These are phyloP conservation scores for Macaranga tanarius DNA, from an alignment of 441 rosid genomes.

Conservation along the genomic window DNA sequence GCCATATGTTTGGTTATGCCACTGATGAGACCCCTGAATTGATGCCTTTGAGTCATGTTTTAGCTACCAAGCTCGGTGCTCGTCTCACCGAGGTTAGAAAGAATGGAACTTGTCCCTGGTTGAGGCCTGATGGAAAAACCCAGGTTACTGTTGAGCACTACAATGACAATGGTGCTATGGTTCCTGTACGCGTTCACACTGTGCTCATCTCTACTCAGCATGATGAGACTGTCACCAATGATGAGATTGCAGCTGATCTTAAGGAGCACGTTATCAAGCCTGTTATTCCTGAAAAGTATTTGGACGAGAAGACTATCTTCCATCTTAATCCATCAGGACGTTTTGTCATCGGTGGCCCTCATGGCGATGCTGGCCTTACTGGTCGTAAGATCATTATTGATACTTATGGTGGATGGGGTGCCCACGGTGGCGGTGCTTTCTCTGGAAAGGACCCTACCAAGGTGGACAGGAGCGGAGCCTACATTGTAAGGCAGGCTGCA, in stretches of 20 bases:
- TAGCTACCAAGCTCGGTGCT: slow-evolving; percentile 61
- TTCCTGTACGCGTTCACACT: slow-evolving; percentile 54
- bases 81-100: slow-evolving; percentile 58
- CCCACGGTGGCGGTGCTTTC: no score
- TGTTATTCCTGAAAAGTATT: slow-evolving; percentile 49
- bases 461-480: no score
- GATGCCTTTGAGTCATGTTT: slow-evolving; percentile 57
- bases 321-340: slow-evolving; percentile 60
- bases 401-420: slow-evolving; percentile 8
- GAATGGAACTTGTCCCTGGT: slow-evolving; percentile 50
- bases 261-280: slow-evolving; percentile 39
- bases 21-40: slow-evolving; percentile 54
- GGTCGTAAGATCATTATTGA: slow-evolving; percentile 60
- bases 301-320: slow-evolving; percentile 60
- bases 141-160: slow-evolving; percentile 62
- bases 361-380: slow-evolving; percentile 63
- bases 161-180: slow-evolving; percentile 56
- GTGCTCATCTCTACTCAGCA: slow-evolving; percentile 62
- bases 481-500: slow-evolving; percentile 19
- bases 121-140: slow-evolving; percentile 64
- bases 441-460: no score
- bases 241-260: slow-evolving; percentile 56
- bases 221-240: slow-evolving; percentile 57
- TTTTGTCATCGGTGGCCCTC: slow-evolving; percentile 60
- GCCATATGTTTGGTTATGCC: slow-evolving; percentile 11